Evolutionary conservation across 768 basidiomycete species (phyloP).

Genomic region (Agaricus blazei): DNA sequence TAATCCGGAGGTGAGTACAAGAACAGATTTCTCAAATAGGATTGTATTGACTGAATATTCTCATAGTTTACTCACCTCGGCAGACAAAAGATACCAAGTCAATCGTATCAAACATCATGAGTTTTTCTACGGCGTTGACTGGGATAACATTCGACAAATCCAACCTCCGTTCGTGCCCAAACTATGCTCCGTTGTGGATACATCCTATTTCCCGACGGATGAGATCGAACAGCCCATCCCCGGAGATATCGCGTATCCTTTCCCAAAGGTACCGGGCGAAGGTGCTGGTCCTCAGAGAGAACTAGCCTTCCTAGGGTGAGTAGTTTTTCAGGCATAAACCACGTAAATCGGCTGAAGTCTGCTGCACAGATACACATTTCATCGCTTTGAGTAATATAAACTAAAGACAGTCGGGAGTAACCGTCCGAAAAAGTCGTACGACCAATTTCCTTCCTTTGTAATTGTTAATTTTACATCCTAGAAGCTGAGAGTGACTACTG

Average conservation of each 20-base stretch:
- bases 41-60: neutral
- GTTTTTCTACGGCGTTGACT: slow-evolving; percentile 96
- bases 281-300: slow-evolving; percentile 33
- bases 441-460: neutral
- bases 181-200: slow-evolving; percentile 88
- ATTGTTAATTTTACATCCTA: neutral
- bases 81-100: slow-evolving; percentile 70
- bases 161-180: slow-evolving; percentile 97
- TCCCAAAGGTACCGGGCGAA: slow-evolving; percentile 4
- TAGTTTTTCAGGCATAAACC: neutral
- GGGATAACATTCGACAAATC: slow-evolving; percentile 81
- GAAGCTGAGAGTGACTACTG: neutral
- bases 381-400: neutral
- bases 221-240: slow-evolving; percentile 74
- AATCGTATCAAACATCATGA: slow-evolving; percentile 90
- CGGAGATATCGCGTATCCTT: slow-evolving; percentile 34
- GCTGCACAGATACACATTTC: slow-evolving; percentile 2
- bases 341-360: neutral
- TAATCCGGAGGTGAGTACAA: slow-evolving; percentile 62
- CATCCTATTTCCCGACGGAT: slow-evolving; percentile 97
- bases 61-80: slow-evolving; percentile 73
- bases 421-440: neutral
- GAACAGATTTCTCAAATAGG: too few species aligned
- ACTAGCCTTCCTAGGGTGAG: slow-evolving; percentile 58
- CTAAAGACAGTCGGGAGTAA: too few species aligned